These are phyloP conservation scores for Cyberlindnera maritima DNA, from an alignment of 805 yeast species.

Conservation along the genomic window DNA sequence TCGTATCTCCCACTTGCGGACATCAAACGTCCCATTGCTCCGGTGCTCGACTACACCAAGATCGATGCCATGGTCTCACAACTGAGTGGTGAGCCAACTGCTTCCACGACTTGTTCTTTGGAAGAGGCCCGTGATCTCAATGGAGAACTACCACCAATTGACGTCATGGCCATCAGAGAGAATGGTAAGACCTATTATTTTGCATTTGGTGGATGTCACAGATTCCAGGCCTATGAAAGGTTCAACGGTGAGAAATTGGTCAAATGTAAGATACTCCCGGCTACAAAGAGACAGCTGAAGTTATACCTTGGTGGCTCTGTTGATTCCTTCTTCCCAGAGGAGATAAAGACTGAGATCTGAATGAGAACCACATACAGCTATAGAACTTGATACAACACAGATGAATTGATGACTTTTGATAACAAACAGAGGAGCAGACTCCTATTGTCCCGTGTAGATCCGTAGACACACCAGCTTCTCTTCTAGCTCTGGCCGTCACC, in stretches of 20 bases:
- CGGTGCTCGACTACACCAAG: slow-evolving; percentile 71
- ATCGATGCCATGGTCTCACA: slow-evolving; percentile 80
- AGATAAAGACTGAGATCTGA: neutral
- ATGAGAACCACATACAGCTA: too few species aligned
- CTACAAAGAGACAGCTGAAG: slow-evolving; percentile 63
- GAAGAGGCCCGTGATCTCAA: slow-evolving; percentile 34
- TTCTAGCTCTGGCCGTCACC: too few species aligned
- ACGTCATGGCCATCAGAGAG: slow-evolving; percentile 66
- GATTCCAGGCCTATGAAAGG: slow-evolving; percentile 82
- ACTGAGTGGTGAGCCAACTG: slow-evolving; percentile 59
- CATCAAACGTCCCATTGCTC: slow-evolving; percentile 81
- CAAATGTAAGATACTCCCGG: slow-evolving; percentile 70
- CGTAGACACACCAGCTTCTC: too few species aligned
- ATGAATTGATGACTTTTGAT: neutral
- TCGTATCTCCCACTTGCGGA: slow-evolving; percentile 62
- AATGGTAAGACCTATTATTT: slow-evolving; percentile 62
- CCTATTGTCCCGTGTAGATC: too few species aligned
- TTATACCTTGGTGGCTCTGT: slow-evolving; percentile 72
- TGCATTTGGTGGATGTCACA: slow-evolving; percentile 89
- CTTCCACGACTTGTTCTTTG: slow-evolving; percentile 55
- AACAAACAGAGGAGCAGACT: too few species aligned
- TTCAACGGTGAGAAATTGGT: slow-evolving; percentile 48
- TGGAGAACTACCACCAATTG: slow-evolving; percentile 81
- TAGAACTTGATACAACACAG: too few species aligned
- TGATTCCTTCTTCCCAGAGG: slow-evolving; percentile 35